Conservation (phyloP, 2,329 filamentous ascomycete genomes). For the Phoma sp. region DNA sequence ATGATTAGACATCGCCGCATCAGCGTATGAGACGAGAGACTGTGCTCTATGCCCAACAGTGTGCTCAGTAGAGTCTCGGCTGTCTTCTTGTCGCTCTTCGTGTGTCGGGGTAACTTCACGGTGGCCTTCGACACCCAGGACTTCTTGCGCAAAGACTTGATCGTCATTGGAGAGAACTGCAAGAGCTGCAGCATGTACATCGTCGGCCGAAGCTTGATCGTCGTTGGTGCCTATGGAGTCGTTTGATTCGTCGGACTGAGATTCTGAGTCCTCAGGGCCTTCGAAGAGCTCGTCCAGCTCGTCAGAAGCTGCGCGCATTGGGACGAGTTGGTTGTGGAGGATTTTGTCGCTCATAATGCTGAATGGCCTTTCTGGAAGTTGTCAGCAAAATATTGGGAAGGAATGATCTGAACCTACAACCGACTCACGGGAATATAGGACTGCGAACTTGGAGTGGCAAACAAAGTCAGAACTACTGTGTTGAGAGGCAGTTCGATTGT, state of each 20-base stretch:
- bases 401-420: too few relatives aligned
- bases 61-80: constrained; percentile 5
- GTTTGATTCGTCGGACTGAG: not conserved
- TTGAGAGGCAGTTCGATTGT: not conserved
- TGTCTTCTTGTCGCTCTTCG: not conserved
- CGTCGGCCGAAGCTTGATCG: not conserved
- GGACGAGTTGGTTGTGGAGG: constrained; percentile 1
- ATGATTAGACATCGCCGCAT: not conserved
- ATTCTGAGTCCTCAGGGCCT: not conserved
- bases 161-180: not conserved
- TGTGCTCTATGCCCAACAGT: not conserved
- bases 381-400: not conserved
- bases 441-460: not conserved
- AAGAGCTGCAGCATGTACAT: not conserved
- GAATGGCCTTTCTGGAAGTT: not conserved
- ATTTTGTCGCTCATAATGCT: not conserved
- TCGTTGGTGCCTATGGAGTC: not conserved
- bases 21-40: not conserved
- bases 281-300: not conserved
- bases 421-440: not conserved
- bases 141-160: not conserved
- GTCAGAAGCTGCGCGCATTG: not conserved
- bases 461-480: not conserved
- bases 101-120: not conserved
- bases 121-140: not conserved